Base-by-base conservation (phyloP, 176 grass and related monocot species). In the Zizania latifolia region DNA sequence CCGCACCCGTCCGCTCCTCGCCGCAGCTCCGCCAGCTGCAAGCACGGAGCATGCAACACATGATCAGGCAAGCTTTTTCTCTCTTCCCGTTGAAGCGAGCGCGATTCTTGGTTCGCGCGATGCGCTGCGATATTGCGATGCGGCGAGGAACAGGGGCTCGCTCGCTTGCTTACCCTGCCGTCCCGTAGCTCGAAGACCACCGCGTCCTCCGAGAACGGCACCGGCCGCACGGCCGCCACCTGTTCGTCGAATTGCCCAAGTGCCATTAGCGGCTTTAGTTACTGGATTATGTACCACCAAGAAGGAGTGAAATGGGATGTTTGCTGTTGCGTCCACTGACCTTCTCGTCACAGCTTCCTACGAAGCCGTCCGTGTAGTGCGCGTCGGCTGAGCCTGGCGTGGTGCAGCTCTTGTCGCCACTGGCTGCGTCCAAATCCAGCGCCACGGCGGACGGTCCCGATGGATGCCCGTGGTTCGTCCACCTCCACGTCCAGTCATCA, bases 141-240 rank as follows among this genome's bases (percentile, higher is more conserved):
- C 2, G 33, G 33, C 2, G 33, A 5, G 33, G 33, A 34, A 37
- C 7, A 4, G 37, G 37, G 16, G 68, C 35, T 26, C 51, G 26
- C 2, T 31, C 12, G 17, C 43, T 85, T 68, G 51, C 55, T 71
- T 91, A 93, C 90, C 90, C 94, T 83, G 56, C 94, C 94, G 71
- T 97, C 94, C 76, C 88, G 83, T 66, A 91, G 85, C 70, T 91
- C 81, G 56, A 97, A 97, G 74, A 93, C 81, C 57, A 93, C 78
- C 2, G 94, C 90, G 50, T 93, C 60, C 45, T 91, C 86, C 0
- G 94, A 97, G 82, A 97, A 93, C 13, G 94, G 88, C 60, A 91
- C 86, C 5, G 90, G 90, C 57, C 90, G 72, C 55, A 87, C 70
- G 21, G 83, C 69, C 57, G 90, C 86, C 46, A 93, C 88, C 88